Evolutionary conservation across 192 early-diverging fungal species (phyloP).

Genomic region (Jimgerdemannia flammicorona): DNA sequence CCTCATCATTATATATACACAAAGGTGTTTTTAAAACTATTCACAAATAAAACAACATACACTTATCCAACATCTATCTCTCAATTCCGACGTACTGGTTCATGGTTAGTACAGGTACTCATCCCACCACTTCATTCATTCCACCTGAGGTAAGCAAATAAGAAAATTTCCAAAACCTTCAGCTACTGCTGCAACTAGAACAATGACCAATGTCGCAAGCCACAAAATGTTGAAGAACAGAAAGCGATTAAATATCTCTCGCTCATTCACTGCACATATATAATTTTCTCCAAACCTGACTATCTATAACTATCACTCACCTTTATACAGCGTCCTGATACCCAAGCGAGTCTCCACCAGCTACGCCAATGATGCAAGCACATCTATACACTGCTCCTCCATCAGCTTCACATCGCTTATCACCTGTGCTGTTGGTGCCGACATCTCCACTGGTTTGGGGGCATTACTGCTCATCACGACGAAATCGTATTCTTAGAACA

Average conservation of each 20-base stretch:
- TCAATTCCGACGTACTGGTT: no score
- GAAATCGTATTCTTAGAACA: no score
- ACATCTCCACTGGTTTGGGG: no score
- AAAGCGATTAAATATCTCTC: background rate
- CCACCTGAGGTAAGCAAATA: background rate
- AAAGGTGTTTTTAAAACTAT: no score
- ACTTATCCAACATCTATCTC: no score
- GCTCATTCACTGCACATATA: no score
- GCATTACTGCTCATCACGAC: background rate
- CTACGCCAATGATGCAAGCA: background rate
- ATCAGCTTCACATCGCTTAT: background rate
- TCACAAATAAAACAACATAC: no score
- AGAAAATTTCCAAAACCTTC: background rate
- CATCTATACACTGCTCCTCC: background rate
- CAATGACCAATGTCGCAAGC: background rate
- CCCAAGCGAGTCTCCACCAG: background rate
- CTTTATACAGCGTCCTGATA: background rate
- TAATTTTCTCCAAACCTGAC: background rate
- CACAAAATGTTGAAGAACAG: background rate
- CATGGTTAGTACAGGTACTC: background rate
- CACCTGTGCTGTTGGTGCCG: background rate
- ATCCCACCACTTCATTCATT: background rate
- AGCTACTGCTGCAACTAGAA: background rate
- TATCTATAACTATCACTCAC: background rate
- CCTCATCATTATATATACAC: no score